Conservation (phyloP, 2,329 filamentous ascomycete genomes). For the Fusarium mangiferae region DNA sequence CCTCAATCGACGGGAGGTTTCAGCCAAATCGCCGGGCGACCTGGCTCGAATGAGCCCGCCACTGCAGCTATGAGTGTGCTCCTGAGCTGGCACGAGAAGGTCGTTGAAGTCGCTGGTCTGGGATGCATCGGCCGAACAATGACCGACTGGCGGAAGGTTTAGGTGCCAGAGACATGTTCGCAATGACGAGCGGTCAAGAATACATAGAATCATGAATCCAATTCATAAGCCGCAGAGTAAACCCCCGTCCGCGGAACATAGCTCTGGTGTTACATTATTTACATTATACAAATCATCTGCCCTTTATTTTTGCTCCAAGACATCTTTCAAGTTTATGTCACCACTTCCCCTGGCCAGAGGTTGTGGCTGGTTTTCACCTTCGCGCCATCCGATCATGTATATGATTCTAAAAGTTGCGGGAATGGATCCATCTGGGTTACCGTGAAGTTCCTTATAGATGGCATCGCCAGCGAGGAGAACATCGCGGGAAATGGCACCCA, state of each 20-base stretch:
- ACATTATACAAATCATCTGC: slow-evolving; percentile 9
- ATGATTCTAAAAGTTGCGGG: slow-evolving; percentile 96
- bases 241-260: neutral
- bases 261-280: slow-evolving; percentile 25
- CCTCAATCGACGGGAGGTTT: slow-evolving; percentile 85
- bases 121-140: slow-evolving; percentile 94
- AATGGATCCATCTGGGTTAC: slow-evolving; percentile 78
- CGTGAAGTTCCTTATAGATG: slow-evolving; percentile 89
- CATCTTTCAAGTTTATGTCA: slow-evolving; percentile 87
- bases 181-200: slow-evolving; percentile 22
- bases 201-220: slow-evolving; percentile 34
- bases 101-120: slow-evolving; percentile 91
- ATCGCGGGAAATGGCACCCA: slow-evolving; percentile 80
- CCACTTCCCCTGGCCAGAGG: slow-evolving; percentile 87
- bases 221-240: slow-evolving; percentile 9
- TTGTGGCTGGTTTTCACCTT: slow-evolving; percentile 79
- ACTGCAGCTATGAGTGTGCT: slow-evolving; percentile 95
- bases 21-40: slow-evolving; percentile 75
- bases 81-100: slow-evolving; percentile 98
- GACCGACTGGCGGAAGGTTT: slow-evolving; percentile 89
- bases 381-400: slow-evolving; percentile 99
- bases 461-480: slow-evolving; percentile 87
- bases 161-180: slow-evolving; percentile 19
- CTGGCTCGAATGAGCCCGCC: slow-evolving; percentile 72
- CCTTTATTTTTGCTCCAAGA: slow-evolving; percentile 63